These are phyloP conservation scores for Cercophora newfieldiana DNA, from an alignment of 495 filamentous ascomycete species.

Conservation along the genomic window DNA sequence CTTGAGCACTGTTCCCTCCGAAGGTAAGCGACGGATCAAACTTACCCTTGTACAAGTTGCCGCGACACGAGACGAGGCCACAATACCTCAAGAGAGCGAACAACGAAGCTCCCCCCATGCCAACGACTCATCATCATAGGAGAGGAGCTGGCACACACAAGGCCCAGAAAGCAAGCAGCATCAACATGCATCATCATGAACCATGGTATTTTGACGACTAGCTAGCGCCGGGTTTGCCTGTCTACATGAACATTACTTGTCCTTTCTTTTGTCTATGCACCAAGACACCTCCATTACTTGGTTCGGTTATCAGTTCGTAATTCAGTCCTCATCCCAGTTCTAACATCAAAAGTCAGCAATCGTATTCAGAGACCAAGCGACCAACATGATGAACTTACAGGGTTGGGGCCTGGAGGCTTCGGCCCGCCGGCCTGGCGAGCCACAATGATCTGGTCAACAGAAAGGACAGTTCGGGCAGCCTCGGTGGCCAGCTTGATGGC, in stretches of 20 bases:
- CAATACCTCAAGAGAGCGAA: too few relatives aligned
- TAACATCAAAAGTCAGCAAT: conserved; percentile 34
- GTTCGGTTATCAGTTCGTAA: background rate
- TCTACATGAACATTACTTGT: conserved; percentile 11
- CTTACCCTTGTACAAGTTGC: too few relatives aligned
- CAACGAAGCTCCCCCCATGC: too few relatives aligned
- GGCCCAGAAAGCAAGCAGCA: background rate
- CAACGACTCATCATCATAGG: too few relatives aligned
- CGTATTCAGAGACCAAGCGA: background rate
- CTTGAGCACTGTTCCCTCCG: too few relatives aligned
- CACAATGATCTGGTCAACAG: conserved; percentile 99
- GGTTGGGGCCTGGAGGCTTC: conserved; percentile 91
- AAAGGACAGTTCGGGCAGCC: conserved; percentile 88
- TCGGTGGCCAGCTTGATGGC: conserved; percentile 96
- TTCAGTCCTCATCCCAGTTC: conserved; percentile 97
- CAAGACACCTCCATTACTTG: background rate
- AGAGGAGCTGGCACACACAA: too few relatives aligned
- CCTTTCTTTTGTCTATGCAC: conserved; percentile 14
- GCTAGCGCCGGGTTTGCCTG: conserved; percentile 1
- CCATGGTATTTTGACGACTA: conserved; percentile 5
- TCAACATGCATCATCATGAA: background rate
- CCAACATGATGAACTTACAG: conserved; percentile 37
- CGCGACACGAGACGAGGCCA: too few relatives aligned
- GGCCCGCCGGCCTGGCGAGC: conserved; percentile 96
- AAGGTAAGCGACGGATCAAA: too few relatives aligned